Evolutionary conservation across 2,329 filamentous ascomycete genomes (phyloP).

Genomic region (Paecilomyces sp.): DNA sequence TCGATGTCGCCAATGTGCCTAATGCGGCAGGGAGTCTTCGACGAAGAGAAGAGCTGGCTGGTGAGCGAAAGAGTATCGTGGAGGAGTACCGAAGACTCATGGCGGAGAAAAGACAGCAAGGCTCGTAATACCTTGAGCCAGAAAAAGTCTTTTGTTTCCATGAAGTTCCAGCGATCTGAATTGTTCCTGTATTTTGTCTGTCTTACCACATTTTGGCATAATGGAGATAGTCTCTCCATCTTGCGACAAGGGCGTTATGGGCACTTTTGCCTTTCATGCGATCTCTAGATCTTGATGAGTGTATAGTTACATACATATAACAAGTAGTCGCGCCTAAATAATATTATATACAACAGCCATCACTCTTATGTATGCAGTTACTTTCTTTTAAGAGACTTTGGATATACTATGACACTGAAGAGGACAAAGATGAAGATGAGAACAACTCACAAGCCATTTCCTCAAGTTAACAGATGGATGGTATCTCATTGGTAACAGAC

Average conservation of each 20-base stretch:
- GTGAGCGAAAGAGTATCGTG: conserved; percentile 62
- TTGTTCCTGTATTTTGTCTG: background rate
- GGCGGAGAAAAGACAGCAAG: conserved; percentile 41
- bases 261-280: background rate
- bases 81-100: conserved; percentile 67
- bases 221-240: background rate
- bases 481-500: conserved; percentile 3
- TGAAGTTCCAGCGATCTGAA: background rate
- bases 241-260: background rate
- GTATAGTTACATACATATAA: background rate
- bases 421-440: background rate
- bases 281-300: background rate
- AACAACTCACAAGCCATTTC: background rate
- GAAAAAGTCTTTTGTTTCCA: background rate
- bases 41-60: conserved; percentile 65
- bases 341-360: background rate
- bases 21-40: conserved; percentile 63
- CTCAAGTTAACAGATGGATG: background rate
- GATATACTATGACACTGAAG: too few species aligned
- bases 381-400: too few species aligned
- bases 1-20: conserved; percentile 63
- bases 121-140: background rate
- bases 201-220: background rate
- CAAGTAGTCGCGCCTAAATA: background rate
- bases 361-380: too few species aligned